Conservation (phyloP, 169 alveolate species). For the Plasmodium falciparum region DNA sequence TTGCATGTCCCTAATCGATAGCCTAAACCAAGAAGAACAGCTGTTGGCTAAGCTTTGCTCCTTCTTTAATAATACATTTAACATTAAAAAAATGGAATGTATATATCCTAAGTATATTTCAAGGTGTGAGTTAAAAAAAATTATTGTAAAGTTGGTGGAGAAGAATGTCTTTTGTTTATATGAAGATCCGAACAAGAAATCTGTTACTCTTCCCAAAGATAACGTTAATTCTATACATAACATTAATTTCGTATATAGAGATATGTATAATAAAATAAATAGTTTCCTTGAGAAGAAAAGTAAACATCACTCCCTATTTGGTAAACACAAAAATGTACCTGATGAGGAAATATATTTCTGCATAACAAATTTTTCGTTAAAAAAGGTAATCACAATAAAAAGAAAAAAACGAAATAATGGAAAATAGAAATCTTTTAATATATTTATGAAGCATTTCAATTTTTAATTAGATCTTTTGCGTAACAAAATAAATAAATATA, state of each 20-base stretch:
- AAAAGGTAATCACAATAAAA: conserved; percentile 23
- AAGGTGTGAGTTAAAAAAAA: conserved; percentile 69
- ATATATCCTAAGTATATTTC: conserved; percentile 80
- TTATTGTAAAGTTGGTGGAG: conserved; percentile 61
- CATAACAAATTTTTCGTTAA: conserved; percentile 39
- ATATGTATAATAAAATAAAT: conserved; percentile 37
- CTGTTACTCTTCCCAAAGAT: background rate
- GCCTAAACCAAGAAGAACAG: conserved; percentile 80
- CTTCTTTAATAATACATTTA: conserved; percentile 78
- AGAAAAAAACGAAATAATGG: background rate
- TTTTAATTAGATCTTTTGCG: too few species aligned
- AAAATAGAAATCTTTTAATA: background rate
- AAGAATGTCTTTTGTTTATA: conserved; percentile 78
- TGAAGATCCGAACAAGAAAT: conserved; percentile 13
- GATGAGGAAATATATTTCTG: conserved; percentile 34
- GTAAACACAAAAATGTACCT: conserved; percentile 15
- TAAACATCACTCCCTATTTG: conserved; percentile 2
- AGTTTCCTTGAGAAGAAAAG: conserved; percentile 12
- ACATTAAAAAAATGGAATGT: conserved; percentile 78
- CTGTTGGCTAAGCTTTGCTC: conserved; percentile 81
- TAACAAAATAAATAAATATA: too few species aligned
- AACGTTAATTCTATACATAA: conserved; percentile 58
- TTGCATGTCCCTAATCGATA: conserved; percentile 79
- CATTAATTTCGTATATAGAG: conserved; percentile 47
- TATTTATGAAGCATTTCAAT: too few species aligned